Evolutionary conservation across 2,329 filamentous ascomycete species (phyloP).

Genomic region (Xylaria sp.): DNA sequence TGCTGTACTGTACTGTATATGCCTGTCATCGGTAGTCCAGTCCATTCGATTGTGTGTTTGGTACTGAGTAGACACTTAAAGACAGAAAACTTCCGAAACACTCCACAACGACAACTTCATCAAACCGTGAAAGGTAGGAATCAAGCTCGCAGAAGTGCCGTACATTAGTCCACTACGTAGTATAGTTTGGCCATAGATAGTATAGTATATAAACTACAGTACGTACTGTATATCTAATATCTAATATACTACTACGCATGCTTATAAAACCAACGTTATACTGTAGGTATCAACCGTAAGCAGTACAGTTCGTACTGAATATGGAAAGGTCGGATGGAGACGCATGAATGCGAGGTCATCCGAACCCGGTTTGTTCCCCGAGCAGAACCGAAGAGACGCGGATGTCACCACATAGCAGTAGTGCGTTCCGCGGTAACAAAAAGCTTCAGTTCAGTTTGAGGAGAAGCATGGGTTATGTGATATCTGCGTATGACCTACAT

Average conservation of each 20-base stretch:
- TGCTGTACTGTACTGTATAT: background rate
- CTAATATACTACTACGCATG: background rate
- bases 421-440: background rate
- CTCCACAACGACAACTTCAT: constrained; percentile 1
- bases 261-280: too few species aligned
- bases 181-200: background rate
- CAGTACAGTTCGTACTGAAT: background rate
- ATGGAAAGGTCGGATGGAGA: background rate
- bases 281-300: background rate
- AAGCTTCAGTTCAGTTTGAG: background rate
- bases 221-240: too few species aligned
- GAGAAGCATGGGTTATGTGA: background rate
- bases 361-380: constrained; percentile 2
- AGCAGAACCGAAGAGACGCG: background rate
- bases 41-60: constrained; percentile 1
- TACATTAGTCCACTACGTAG: background rate
- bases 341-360: background rate
- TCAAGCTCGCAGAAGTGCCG: constrained; percentile 1
- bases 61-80: background rate
- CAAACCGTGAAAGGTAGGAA: background rate
- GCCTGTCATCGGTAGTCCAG: background rate
- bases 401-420: constrained; percentile 8
- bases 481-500: background rate
- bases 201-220: background rate
- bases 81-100: constrained; percentile 20